Base-by-base conservation (phyloP, 1,284 basidiomycete species). In the Ceratobasidium sp. region DNA sequence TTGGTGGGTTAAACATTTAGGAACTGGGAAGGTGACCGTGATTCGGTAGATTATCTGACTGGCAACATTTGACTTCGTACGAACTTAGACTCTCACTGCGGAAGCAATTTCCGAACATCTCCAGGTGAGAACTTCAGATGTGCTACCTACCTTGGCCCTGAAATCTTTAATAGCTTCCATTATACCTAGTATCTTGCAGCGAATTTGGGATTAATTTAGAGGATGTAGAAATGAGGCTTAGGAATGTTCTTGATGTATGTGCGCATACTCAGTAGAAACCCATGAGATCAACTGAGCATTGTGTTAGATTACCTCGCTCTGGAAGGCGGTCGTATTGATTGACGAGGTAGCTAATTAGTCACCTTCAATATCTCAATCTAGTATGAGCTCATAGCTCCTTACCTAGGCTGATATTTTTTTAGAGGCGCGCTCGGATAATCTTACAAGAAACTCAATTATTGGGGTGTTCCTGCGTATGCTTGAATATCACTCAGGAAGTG, bases 331-430 rank as follows among this genome's bases (percentile, higher is more conserved):
- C 11, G 65, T 67, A 22, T 22, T 67, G 19, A 67, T 67, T 19
- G 65, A 67, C 19, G 65, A 67, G 29, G 65, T 54, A 52, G n/a
- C n/a, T n/a, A n/a, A 34, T 6, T 3, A 3, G 7, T 44, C 13
- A 64, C 3, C 43, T 7, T 3, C n/a, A 22, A 7, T 49, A 44
- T 19, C 32, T 22, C 2, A 1, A 32, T 9, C 3, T 3, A 9
- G 25, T 29, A 2, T 29, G 5, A 57, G 8, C 22, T 29, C 8
- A 25, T 57, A 5, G 51, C 17, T n/a, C 5, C 51, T 52, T 44
- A 67, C n/a, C n/a, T n/a, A n/a, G 46, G 65, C 65, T 17, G 65
- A 67, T 52, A 67, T 67, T 13, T 67, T 52, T 46, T 34, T 67
- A 25, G 46, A 67, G 22, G 44, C 43, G 17, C 65, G 65, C 8